Conservation (phyloP, 192 early-diverging fungal genomes). For the Coemansia sp. region DNA sequence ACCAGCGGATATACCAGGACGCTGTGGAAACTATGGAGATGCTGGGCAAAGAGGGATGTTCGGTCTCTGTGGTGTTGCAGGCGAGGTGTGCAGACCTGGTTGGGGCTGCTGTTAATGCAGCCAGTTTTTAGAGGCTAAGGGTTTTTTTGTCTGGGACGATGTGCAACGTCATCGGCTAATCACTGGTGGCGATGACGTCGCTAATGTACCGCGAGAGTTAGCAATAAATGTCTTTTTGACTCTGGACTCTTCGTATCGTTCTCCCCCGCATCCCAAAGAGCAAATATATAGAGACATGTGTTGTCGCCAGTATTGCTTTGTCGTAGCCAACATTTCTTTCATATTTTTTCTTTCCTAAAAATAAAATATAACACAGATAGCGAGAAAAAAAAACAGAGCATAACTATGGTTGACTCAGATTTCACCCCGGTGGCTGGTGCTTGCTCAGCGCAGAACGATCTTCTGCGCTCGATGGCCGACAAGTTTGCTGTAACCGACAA, state of each 20-base stretch:
- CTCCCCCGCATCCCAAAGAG: too few species aligned
- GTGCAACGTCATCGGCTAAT: neutral
- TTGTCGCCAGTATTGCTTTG: neutral
- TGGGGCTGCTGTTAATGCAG: slow-evolving; percentile 38
- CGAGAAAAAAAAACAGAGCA: neutral
- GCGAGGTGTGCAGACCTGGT: slow-evolving; percentile 15
- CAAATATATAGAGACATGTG: neutral
- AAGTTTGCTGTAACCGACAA: slow-evolving; percentile 19
- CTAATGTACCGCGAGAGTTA: too few species aligned
- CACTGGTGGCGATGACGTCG: too few species aligned
- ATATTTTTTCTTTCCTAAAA: neutral
- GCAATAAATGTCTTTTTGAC: too few species aligned
- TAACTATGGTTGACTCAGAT: slow-evolving; percentile 10
- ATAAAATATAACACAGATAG: neutral
- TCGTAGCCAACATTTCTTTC: neutral
- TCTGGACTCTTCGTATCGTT: too few species aligned
- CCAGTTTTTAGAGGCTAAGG: slow-evolving; percentile 6
- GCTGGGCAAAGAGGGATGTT: neutral
- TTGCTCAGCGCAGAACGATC: slow-evolving; percentile 26
- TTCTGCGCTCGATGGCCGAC: slow-evolving; percentile 18
- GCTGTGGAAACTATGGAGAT: slow-evolving; percentile 18
- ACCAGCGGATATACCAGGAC: slow-evolving; percentile 7
- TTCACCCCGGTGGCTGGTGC: slow-evolving; percentile 23
- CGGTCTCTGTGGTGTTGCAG: slow-evolving; percentile 14
- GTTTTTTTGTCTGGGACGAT: slow-evolving; percentile 2